Evolutionary conservation across 352 stramenopile species (phyloP), one percentile per base, ranked within the genome.

Genomic region (Thalassiosira pacifica): DNA sequence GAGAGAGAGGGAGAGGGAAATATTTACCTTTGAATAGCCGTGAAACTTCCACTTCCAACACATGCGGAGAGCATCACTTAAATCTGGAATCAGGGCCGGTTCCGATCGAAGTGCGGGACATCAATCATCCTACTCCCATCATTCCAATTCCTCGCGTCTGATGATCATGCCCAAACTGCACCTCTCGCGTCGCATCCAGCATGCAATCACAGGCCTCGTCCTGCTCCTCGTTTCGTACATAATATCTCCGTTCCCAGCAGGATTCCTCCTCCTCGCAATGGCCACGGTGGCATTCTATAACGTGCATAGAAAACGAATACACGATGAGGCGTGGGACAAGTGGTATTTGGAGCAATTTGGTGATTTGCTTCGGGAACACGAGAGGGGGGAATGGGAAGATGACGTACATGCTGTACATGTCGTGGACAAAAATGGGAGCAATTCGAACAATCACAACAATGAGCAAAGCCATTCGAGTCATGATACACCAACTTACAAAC

Each of bases 141-240:
- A n/a, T n/a, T n/a, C n/a, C n/a, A n/a, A n/a, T n/a, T n/a, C n/a
- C n/a, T n/a, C n/a, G n/a, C n/a, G n/a, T n/a, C n/a, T n/a, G n/a
- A 48, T 29, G 19, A 63, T 63, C 53, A 63, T 63, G 53, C 22
- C n/a, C 42, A 57, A 71, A 4, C 52, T 85, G 19, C 82, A 88
- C 57, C 42, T 76, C n/a, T 79, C 65, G n/a, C 83, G 91, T 52
- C 86, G 89, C n/a, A 76, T 88, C 22, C 89, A 93, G 68, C 91
- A 95, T 84, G 82, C 87, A 0, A 40, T 89, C 0, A 93, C 91
- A 26, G 91, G 91, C 26, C 81, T 93, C 37, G 45, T 85, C 11
- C 67, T 95, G 16, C 78, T 95, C 1, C 27, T 81, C 31, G 75
- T 92, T 52, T 93, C 88, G 0, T 88, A 93, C 61, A 48, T 93